These are phyloP conservation scores for Stentor roeselii DNA, from an alignment of 73 alveolate species.

Conservation along the genomic window DNA sequence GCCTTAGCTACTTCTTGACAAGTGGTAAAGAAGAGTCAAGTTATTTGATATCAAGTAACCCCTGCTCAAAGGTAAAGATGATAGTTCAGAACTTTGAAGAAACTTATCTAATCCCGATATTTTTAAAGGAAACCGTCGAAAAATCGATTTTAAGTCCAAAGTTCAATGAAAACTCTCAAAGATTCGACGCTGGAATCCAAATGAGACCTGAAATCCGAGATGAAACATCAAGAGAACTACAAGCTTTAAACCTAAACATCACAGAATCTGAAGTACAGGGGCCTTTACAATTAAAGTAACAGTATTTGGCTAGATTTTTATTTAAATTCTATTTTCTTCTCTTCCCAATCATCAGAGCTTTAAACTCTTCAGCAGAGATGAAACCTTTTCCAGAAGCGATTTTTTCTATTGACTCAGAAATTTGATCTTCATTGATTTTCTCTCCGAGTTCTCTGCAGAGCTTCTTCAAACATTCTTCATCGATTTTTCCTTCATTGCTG, in stretches of 20 bases:
- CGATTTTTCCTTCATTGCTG: no score
- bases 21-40: background rate
- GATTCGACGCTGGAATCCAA: constrained; percentile 19
- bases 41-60: constrained; percentile 2
- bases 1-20: background rate
- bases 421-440: no score
- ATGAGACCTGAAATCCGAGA: background rate
- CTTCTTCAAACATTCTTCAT: no score
- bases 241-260: constrained; percentile 1
- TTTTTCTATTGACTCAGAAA: no score
- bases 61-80: background rate
- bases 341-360: no score
- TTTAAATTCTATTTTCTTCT: no score
- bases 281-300: background rate
- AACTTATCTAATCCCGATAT: background rate
- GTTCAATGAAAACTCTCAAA: constrained; percentile 7
- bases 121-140: background rate
- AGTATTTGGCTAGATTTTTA: no score
- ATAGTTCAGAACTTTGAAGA: background rate
- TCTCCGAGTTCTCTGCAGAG: no score
- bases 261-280: constrained; percentile 14
- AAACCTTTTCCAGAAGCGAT: no score
- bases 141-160: constrained; percentile 12
- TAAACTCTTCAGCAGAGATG: no score
- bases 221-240: constrained; percentile 20